Evolutionary conservation across 768 basidiomycete genomes (phyloP).

Genomic region (Termitomyces sp.): DNA sequence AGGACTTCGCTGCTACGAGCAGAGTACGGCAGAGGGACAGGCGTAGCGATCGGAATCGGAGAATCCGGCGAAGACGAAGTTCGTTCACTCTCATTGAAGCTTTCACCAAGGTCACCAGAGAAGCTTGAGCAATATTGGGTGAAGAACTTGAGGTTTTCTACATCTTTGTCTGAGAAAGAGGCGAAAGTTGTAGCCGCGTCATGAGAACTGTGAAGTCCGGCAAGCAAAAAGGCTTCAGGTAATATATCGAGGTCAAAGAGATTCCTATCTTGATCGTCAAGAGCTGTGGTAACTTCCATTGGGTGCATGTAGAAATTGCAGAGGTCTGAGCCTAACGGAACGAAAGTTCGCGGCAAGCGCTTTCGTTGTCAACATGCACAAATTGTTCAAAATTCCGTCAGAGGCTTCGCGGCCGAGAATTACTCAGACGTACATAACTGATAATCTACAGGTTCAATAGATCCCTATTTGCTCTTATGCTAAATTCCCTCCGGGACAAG

Average conservation of each 20-base stretch:
- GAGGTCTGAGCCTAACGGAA: background rate
- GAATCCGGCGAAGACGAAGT: background rate
- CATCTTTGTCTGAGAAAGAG: background rate
- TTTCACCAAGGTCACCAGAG: background rate
- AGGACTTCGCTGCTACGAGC: conserved; percentile 23
- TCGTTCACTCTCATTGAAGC: background rate
- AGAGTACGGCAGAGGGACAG: conserved; percentile 24
- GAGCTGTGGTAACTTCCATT: background rate
- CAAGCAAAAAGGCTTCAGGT: background rate
- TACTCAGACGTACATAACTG: too few species aligned
- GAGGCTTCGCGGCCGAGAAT: too few species aligned
- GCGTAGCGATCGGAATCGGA: conserved; percentile 19
- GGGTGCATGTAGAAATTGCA: background rate
- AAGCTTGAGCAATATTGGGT: background rate
- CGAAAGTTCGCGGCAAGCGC: background rate
- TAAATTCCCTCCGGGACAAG: too few species aligned
- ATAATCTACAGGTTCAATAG: background rate
- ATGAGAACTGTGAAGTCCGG: background rate
- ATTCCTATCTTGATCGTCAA: background rate
- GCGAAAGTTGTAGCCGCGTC: background rate
- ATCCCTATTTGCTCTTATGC: too few species aligned
- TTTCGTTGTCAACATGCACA: background rate
- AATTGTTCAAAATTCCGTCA: background rate
- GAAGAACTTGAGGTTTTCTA: background rate
- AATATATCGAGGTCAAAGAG: background rate